Evolutionary conservation across 2,329 filamentous ascomycete species (phyloP).

Genomic region (Diaporthe australafricana): DNA sequence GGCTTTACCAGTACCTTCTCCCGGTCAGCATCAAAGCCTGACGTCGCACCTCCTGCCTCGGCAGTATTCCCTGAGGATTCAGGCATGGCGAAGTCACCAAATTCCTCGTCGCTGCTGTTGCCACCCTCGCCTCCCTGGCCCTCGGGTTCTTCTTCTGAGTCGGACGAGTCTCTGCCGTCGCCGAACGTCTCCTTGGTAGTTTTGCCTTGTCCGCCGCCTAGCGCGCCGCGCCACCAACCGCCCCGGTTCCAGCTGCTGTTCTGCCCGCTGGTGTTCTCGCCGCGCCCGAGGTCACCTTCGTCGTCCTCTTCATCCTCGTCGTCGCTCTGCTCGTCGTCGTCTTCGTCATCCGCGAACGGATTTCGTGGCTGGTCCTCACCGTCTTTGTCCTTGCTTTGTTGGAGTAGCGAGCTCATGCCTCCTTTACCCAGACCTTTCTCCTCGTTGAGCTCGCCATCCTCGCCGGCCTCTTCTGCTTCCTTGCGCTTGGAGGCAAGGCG

Average conservation of each 20-base stretch:
- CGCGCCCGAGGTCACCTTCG: constrained; percentile 50
- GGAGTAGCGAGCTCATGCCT: constrained; percentile 31
- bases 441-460: constrained; percentile 50
- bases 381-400: constrained; percentile 25
- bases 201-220: constrained; percentile 39
- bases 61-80: constrained; percentile 54
- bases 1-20: constrained; percentile 65
- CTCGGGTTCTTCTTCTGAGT: constrained; percentile 52
- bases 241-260: constrained; percentile 48
- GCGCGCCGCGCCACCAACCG: constrained; percentile 51
- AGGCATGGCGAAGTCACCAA: constrained; percentile 77
- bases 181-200: constrained; percentile 48
- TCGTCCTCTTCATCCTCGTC: constrained; percentile 62
- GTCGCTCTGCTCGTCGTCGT: constrained; percentile 60
- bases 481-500: constrained; percentile 80
- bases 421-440: constrained; percentile 37
- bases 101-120: constrained; percentile 67
- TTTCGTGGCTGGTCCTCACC: constrained; percentile 53
- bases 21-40: constrained; percentile 43
- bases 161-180: constrained; percentile 50
- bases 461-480: constrained; percentile 55
- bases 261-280: constrained; percentile 46
- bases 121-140: constrained; percentile 64
- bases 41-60: constrained; percentile 10
- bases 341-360: constrained; percentile 69